Conservation (phyloP, 176 grass and related monocot genomes). For the Triticum monococcum region DNA sequence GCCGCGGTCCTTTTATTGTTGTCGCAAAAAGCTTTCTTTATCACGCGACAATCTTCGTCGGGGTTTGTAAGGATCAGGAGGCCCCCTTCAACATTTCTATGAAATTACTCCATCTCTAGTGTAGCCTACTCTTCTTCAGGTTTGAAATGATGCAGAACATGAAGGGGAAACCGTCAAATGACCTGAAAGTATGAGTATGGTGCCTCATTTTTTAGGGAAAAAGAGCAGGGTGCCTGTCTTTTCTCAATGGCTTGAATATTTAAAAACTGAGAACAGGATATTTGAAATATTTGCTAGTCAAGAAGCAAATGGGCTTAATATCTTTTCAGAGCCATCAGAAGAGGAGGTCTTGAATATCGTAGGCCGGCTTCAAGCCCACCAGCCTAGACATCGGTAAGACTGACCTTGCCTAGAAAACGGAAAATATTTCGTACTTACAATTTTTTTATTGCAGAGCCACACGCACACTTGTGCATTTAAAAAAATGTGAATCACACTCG, state of each 20-base stretch:
- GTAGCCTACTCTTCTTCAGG: not conserved
- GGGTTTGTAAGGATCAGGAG: not conserved
- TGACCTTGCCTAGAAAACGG: no score
- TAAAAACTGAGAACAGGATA: not conserved
- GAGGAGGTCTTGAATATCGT: not conserved
- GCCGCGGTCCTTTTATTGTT: not conserved
- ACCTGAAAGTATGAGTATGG: not conserved
- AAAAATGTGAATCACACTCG: no score
- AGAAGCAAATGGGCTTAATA: not conserved
- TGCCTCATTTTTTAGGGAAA: not conserved
- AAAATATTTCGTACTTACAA: no score
- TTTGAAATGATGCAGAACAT: not conserved
- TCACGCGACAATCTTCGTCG: no score
- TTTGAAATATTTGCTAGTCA: not conserved
- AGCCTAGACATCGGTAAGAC: not conserved
- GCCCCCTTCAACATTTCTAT: not conserved
- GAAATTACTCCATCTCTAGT: not conserved
- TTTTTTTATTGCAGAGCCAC: no score
- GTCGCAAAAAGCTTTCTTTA: no score
- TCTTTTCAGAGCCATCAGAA: not conserved
- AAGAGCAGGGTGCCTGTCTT: not conserved
- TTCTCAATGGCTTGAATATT: not conserved
- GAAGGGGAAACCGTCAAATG: not conserved
- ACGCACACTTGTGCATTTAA: no score
- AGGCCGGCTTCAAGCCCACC: not conserved